A percentile compares a stretch with the other conserved stretches of the same genome.
phyloP scores from a whole-genome alignment of 176 grass and related monocot species.

The Dactylis glomerata region DNA sequence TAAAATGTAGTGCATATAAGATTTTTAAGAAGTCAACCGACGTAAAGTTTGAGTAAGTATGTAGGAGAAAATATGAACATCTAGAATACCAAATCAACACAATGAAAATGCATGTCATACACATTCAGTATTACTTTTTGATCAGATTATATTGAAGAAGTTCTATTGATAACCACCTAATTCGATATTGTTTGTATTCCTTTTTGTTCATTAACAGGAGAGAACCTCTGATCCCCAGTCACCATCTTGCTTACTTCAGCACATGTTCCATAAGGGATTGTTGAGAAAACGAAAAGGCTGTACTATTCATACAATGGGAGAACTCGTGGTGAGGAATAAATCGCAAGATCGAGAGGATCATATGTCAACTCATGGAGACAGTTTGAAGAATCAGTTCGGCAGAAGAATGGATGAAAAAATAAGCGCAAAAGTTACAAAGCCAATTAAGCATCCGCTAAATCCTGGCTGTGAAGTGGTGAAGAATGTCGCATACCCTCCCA shows the following conservation, averaged over 20 bases:
- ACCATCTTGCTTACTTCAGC: conserved; percentile 42
- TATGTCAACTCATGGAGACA: conserved; percentile 23
- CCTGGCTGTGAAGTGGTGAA: conserved; percentile 26
- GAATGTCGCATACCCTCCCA: conserved; percentile 31
- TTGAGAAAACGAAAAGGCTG: conserved; percentile 35
- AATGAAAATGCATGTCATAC: background rate
- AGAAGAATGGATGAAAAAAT: conserved; percentile 18
- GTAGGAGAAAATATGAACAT: too few species aligned
- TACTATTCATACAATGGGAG: conserved; percentile 24
- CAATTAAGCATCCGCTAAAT: conserved; percentile 29
- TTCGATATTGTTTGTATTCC: background rate
- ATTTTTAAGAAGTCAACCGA: too few species aligned
- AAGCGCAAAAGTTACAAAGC: background rate
- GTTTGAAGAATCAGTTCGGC: conserved; percentile 13
- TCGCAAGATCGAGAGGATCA: conserved; percentile 27
- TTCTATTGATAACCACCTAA: background rate
- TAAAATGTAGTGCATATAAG: too few species aligned
- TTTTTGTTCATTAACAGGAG: conserved; percentile 44
- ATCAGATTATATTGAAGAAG: background rate
- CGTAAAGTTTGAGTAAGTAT: too few species aligned
- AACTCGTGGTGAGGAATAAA: conserved; percentile 26
- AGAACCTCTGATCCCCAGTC: conserved; percentile 35
- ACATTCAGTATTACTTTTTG: background rate
- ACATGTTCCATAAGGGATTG: conserved; percentile 24
- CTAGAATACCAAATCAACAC: too few species aligned